Conservation (phyloP, 2,329 filamentous ascomycete genomes). For the Fusarium proliferatum region DNA sequence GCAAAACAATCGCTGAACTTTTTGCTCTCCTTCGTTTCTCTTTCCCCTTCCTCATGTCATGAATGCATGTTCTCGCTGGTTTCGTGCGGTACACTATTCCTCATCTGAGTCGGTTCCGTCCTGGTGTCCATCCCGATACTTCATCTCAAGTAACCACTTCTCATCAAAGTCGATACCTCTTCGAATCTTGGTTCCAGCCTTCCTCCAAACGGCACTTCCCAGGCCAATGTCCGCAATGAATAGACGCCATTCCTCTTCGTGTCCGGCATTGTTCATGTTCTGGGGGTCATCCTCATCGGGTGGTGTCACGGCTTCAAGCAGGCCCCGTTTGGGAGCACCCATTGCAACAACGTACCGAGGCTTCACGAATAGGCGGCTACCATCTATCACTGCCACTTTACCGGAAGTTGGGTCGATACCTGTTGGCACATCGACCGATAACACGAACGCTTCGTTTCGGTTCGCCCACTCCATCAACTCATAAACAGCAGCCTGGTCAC, state of each 20-base stretch:
- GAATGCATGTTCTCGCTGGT: background rate
- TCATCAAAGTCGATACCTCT: conserved; percentile 90
- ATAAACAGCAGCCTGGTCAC: conserved; percentile 85
- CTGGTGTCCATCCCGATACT: conserved; percentile 55
- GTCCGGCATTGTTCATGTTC: conserved; percentile 45
- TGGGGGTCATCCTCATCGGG: conserved; percentile 53
- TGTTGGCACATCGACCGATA: conserved; percentile 91
- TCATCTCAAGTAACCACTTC: conserved; percentile 83
- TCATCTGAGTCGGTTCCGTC: conserved; percentile 45
- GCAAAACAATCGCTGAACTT: conserved; percentile 36
- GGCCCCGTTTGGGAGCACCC: conserved; percentile 85
- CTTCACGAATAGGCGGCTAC: conserved; percentile 80
- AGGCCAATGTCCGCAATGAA: conserved; percentile 90
- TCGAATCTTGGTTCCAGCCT: conserved; percentile 82
- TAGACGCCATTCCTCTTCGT: conserved; percentile 77
- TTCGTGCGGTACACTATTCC: conserved; percentile 6
- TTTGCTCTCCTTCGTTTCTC: conserved; percentile 10
- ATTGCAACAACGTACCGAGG: conserved; percentile 86
- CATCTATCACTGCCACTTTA: conserved; percentile 74
- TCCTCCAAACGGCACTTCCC: conserved; percentile 83
- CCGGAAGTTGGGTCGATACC: conserved; percentile 86
- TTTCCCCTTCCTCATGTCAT: background rate
- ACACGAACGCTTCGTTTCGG: conserved; percentile 81
- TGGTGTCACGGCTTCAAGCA: conserved; percentile 79
- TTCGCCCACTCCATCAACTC: conserved; percentile 96